Evolutionary conservation across 495 filamentous ascomycete species (phyloP).

Genomic region (Neurospora intermedia): DNA sequence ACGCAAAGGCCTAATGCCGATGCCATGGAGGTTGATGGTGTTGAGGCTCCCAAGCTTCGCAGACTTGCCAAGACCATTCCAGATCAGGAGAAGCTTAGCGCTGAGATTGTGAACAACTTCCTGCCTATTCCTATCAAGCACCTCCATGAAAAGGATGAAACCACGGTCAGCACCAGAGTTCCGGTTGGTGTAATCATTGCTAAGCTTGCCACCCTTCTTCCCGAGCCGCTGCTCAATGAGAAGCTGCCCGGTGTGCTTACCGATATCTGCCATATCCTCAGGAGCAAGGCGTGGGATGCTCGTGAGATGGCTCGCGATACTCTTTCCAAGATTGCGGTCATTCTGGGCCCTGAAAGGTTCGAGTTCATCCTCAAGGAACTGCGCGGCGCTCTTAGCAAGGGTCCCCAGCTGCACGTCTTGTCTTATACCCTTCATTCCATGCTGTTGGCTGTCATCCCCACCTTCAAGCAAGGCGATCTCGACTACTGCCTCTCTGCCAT

Average conservation of each 20-base stretch:
- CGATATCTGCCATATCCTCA: conserved; percentile 84
- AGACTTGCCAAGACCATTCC: conserved; percentile 58
- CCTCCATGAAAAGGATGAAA: conserved; percentile 88
- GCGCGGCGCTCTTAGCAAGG: conserved; percentile 63
- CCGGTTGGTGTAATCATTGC: conserved; percentile 78
- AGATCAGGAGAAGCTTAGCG: conserved; percentile 53
- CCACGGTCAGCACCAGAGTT: conserved; percentile 80
- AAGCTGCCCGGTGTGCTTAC: conserved; percentile 73
- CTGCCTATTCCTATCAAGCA: conserved; percentile 67
- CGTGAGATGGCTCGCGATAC: conserved; percentile 85
- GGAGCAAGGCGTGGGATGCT: conserved; percentile 78
- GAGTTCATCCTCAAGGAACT: conserved; percentile 91
- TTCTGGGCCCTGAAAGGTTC: conserved; percentile 74
- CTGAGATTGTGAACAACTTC: conserved; percentile 63
- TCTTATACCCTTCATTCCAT: conserved; percentile 94
- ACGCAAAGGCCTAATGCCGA: conserved; percentile 29
- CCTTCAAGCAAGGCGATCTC: conserved; percentile 68
- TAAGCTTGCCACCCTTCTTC: conserved; percentile 74
- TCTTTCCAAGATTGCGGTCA: conserved; percentile 63
- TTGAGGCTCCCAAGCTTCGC: conserved; percentile 11
- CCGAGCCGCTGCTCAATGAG: conserved; percentile 55
- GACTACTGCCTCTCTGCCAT: conserved; percentile 79
- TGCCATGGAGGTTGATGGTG: conserved; percentile 30
- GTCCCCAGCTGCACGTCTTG: conserved; percentile 90
- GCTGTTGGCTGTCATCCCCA: conserved; percentile 61